Conservation (phyloP, 2,329 filamentous ascomycete genomes). For the Chalaropsis ovoidea region DNA sequence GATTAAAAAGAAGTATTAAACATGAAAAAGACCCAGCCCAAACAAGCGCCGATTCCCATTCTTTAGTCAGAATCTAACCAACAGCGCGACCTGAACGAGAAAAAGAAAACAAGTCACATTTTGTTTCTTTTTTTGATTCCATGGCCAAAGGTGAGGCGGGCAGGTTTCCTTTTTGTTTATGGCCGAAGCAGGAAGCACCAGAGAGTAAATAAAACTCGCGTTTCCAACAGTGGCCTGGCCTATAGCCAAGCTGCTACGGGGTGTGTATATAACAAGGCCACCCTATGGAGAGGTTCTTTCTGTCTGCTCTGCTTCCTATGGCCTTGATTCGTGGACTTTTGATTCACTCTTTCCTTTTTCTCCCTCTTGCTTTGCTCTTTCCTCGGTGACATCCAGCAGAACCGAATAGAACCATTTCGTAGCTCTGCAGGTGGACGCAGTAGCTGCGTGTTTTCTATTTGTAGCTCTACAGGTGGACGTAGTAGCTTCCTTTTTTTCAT, state of each 20-base stretch:
- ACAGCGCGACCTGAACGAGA: background rate
- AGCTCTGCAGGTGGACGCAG: too few relatives aligned
- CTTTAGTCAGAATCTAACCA: background rate
- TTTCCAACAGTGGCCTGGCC: background rate
- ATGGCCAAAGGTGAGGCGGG: background rate
- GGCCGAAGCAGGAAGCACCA: background rate
- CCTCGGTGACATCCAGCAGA: background rate
- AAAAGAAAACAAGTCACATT: background rate
- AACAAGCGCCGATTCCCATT: conserved; percentile 2
- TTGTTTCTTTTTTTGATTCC: background rate
- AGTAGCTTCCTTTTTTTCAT: too few relatives aligned
- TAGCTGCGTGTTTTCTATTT: too few relatives aligned
- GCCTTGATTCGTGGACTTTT: background rate
- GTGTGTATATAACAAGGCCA: background rate
- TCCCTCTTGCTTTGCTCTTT: background rate
- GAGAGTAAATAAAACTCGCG: background rate
- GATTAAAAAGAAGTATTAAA: conserved; percentile 1
- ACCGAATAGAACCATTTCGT: background rate
- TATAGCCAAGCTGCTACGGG: background rate
- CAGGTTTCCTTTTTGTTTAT: background rate
- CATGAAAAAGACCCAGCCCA: background rate
- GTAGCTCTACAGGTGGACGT: too few relatives aligned
- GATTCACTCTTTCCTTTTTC: background rate
- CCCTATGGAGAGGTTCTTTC: background rate
- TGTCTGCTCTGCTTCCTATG: background rate